A percentile compares a stretch with the other conserved stretches of the same genome.
phyloP scores from a whole-genome alignment of 2,329 filamentous ascomycete species.

The Cladobotryum mycophilum region DNA sequence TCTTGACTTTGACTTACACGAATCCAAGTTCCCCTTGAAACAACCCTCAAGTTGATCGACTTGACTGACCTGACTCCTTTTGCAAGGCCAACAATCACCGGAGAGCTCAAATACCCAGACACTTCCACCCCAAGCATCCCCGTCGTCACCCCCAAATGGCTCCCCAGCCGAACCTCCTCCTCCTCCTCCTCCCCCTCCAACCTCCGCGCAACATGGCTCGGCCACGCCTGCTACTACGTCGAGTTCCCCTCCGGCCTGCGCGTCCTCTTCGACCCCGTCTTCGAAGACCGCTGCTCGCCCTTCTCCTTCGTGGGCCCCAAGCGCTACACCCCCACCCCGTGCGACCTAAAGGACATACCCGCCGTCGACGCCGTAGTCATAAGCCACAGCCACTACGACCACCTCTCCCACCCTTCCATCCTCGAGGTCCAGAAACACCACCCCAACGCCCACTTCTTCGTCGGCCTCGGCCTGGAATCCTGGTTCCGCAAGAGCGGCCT shows the following conservation, averaged over 20 bases:
- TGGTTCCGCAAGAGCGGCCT: conserved; percentile 75
- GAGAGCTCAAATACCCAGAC: conserved; percentile 45
- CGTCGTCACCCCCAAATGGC: conserved; percentile 61
- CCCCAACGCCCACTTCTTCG: conserved; percentile 80
- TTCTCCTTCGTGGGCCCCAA: conserved; percentile 64
- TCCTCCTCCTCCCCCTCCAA: conserved; percentile 44
- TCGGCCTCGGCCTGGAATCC: conserved; percentile 70
- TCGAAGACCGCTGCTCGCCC: conserved; percentile 80
- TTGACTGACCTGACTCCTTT: neutral
- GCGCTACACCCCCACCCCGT: conserved; percentile 72
- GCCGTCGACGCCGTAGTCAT: conserved; percentile 72
- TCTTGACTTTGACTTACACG: neutral
- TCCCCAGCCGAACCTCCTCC: conserved; percentile 50
- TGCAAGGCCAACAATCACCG: conserved; percentile 33
- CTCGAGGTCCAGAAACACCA: conserved; percentile 63
- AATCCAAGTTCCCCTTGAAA: neutral
- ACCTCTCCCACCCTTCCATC: conserved; percentile 72
- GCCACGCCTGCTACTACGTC: conserved; percentile 88
- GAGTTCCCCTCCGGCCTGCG: conserved; percentile 83
- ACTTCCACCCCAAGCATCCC: conserved; percentile 60
- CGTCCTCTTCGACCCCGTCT: conserved; percentile 90
- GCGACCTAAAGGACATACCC: conserved; percentile 71
- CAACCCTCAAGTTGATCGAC: neutral
- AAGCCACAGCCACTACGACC: conserved; percentile 89
- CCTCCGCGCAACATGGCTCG: conserved; percentile 87